Percentiles rank a stretch among this genome's conserved stretches.
Evolutionary conservation across 1,284 basidiomycete species (phyloP).

Genomic region (Boletus coffeatus): DNA sequence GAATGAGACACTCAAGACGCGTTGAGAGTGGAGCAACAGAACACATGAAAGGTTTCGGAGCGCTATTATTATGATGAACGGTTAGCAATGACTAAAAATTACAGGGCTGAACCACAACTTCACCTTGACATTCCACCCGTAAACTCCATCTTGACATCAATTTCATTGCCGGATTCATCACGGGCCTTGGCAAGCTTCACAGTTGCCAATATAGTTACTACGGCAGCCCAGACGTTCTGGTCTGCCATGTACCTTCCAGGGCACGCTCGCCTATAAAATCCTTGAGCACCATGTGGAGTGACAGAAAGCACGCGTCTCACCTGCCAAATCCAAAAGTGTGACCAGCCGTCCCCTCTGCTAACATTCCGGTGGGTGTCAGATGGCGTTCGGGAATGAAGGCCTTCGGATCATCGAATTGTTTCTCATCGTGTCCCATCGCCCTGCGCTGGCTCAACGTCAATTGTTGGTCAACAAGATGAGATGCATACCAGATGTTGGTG

Average conservation of each 20-base stretch:
- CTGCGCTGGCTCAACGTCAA: constrained; percentile 9
- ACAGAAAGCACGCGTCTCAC: constrained; percentile 5
- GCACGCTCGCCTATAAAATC: constrained; percentile 17
- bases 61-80: constrained; percentile 4
- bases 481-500: constrained; percentile 25
- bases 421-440: constrained; percentile 24
- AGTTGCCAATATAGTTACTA: constrained; percentile 22
- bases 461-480: background rate
- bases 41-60: constrained; percentile 24
- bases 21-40: constrained; percentile 15
- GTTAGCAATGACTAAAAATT: constrained; percentile 7
- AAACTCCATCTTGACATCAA: constrained; percentile 23
- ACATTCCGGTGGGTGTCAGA: constrained; percentile 14
- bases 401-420: constrained; percentile 17
- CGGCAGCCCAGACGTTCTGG: constrained; percentile 21
- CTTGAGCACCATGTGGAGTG: background rate
- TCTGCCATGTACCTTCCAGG: constrained; percentile 25
- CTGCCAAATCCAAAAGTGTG: constrained; percentile 25
- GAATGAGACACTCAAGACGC: constrained; percentile 13
- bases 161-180: constrained; percentile 19
- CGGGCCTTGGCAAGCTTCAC: constrained; percentile 16
- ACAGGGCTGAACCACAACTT: background rate
- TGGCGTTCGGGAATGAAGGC: constrained; percentile 27
- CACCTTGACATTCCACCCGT: constrained; percentile 21
- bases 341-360: background rate